Evolutionary conservation across 139 green algal genomes (phyloP).

Genomic region (Nannochloris sp.): DNA sequence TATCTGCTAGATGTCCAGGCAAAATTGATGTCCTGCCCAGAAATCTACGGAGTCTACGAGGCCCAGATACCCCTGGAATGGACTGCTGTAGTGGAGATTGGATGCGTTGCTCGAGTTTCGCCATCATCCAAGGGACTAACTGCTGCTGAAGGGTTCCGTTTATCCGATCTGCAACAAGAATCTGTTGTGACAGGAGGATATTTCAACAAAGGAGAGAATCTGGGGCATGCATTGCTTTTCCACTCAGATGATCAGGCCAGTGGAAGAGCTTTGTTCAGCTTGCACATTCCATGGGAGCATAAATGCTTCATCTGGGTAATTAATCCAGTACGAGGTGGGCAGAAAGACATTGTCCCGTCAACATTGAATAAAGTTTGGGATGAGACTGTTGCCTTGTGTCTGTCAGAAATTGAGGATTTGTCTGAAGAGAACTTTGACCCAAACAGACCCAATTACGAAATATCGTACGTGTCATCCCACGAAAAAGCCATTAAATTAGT

Average conservation of each 20-base stretch:
- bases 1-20: conserved; percentile 30
- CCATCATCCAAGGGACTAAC: conserved; percentile 22
- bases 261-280: conserved; percentile 37
- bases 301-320: conserved; percentile 27
- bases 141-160: conserved; percentile 44
- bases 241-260: conserved; percentile 31
- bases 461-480: conserved; percentile 49
- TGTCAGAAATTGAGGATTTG: conserved; percentile 5
- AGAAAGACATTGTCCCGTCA: conserved; percentile 37
- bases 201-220: conserved; percentile 32
- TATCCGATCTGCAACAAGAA: conserved; percentile 60
- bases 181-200: conserved; percentile 22
- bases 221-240: conserved; percentile 64
- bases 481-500: conserved; percentile 12
- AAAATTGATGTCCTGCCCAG: conserved; percentile 25
- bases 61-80: conserved; percentile 56
- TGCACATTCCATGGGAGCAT: conserved; percentile 41
- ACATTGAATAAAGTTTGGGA: conserved; percentile 44
- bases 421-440: not conserved
- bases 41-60: conserved; percentile 64
- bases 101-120: conserved; percentile 57
- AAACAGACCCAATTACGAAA: conserved; percentile 20
- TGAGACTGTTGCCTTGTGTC: conserved; percentile 26
- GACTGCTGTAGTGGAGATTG: conserved; percentile 46
- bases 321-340: conserved; percentile 16